Conservation (phyloP, 345 rosid genomes). For the Dovyalis caffra region DNA sequence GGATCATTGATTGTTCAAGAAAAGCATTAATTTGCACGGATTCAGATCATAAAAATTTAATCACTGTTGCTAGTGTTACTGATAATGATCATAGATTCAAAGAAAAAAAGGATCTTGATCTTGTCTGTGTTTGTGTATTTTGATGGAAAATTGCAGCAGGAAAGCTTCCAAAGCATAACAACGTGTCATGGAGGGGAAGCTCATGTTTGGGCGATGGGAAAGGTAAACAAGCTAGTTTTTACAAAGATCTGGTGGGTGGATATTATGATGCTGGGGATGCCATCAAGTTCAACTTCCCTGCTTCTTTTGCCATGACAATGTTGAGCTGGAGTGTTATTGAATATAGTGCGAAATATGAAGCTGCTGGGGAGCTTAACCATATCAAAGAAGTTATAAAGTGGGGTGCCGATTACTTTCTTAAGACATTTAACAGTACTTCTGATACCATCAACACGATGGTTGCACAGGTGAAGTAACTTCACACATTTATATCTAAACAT, state of each 20-base stretch:
- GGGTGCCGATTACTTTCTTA: conserved; percentile 93
- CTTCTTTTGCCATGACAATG: conserved; percentile 93
- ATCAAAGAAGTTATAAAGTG: conserved; percentile 87
- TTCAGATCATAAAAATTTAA: not conserved
- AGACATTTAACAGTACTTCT: conserved; percentile 78
- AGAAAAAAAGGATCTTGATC: not conserved
- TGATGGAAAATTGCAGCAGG: conserved; percentile 55
- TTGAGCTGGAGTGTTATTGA: conserved; percentile 98
- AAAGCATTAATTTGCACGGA: not conserved
- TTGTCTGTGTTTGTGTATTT: not conserved
- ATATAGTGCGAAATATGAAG: conserved; percentile 87
- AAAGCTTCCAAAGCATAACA: conserved; percentile 80
- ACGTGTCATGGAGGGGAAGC: conserved; percentile 93
- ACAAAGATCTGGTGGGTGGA: conserved; percentile 81
- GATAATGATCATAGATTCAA: not conserved
- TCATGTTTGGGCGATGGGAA: conserved; percentile 81
- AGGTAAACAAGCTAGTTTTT: conserved; percentile 39
- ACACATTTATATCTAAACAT: not conserved
- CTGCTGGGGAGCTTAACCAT: conserved; percentile 88
- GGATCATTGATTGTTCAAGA: not conserved
- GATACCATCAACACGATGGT: conserved; percentile 61
- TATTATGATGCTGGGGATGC: conserved; percentile 97
- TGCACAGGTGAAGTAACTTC: conserved; percentile 52
- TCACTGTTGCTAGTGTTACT: not conserved
- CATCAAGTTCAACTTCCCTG: conserved; percentile 87